Conservation (phyloP, 306 rosid species). For the Lithocarpus polystachyus region DNA sequence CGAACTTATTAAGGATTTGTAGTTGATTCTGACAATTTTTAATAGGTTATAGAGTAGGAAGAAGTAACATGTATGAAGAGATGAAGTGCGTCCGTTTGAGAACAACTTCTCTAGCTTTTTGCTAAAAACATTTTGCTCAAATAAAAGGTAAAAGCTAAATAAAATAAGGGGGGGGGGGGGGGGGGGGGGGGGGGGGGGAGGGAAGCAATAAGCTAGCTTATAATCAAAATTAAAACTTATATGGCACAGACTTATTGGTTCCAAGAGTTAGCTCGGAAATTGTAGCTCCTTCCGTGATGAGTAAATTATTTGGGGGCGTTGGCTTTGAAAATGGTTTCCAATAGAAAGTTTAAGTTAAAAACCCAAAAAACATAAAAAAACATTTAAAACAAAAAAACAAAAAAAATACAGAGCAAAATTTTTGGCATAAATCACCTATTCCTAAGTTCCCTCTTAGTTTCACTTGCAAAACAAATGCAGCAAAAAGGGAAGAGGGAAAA, state of each 20-base stretch:
- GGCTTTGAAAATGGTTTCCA: neutral
- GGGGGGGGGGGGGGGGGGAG: too few relatives aligned
- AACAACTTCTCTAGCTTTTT: too few relatives aligned
- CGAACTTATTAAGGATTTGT: conserved; percentile 40
- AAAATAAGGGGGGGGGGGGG: rapidly evolving
- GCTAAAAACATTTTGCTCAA: too few relatives aligned
- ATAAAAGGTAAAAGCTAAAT: too few relatives aligned
- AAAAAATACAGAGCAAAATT: too few relatives aligned
- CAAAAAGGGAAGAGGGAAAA: neutral
- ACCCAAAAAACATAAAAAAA: neutral
- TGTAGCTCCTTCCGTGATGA: neutral
- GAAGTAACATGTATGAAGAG: neutral
- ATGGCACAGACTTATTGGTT: too few relatives aligned
- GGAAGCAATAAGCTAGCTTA: too few relatives aligned
- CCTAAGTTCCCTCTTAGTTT: neutral
- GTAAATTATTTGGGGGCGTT: neutral
- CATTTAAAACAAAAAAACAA: neutral
- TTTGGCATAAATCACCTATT: neutral
- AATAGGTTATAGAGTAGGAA: neutral
- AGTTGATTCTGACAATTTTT: neutral
- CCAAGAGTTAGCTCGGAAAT: too few relatives aligned
- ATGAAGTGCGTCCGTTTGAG: neutral
- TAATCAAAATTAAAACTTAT: too few relatives aligned
- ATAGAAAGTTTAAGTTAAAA: neutral
- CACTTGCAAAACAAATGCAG: neutral